phyloP scores from a whole-genome alignment of 805 yeast species.

The Lachancea quebecensis region DNA sequence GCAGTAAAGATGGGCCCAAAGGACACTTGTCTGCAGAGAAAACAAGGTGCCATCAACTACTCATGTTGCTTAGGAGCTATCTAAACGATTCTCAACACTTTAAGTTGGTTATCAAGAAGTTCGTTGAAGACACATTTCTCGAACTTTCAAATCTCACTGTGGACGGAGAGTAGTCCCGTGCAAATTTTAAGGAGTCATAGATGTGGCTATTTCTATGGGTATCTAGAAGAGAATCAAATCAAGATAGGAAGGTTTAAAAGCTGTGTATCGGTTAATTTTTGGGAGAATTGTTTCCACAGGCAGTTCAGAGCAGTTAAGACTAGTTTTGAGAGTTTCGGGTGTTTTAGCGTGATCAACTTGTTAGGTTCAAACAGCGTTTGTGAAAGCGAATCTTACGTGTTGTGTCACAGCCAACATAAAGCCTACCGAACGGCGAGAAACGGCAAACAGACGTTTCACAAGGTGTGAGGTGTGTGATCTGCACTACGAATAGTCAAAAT shows the following conservation, averaged over 20 bases:
- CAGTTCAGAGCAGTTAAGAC: not conserved
- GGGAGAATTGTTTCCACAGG: not conserved
- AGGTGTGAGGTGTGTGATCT: not conserved
- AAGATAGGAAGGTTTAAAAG: not conserved
- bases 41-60: too few relatives aligned
- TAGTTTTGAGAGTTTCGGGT: not conserved
- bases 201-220: not conserved
- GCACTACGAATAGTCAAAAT: not conserved
- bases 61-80: too few relatives aligned
- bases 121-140: not conserved
- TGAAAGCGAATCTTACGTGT: not conserved
- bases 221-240: not conserved
- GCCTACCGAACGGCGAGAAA: not conserved
- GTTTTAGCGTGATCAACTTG: not conserved
- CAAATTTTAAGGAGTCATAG: constrained; percentile 3
- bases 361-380: too few relatives aligned
- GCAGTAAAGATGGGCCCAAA: too few relatives aligned
- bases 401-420: not conserved
- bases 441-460: not conserved
- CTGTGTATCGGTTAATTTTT: not conserved
- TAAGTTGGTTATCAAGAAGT: too few relatives aligned
- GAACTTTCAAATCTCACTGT: not conserved
- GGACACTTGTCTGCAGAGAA: too few relatives aligned
- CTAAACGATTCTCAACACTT: too few relatives aligned
- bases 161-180: not conserved